Conservation (phyloP, 1,139 yeast genomes). For the Pneumocystis canis region DNA sequence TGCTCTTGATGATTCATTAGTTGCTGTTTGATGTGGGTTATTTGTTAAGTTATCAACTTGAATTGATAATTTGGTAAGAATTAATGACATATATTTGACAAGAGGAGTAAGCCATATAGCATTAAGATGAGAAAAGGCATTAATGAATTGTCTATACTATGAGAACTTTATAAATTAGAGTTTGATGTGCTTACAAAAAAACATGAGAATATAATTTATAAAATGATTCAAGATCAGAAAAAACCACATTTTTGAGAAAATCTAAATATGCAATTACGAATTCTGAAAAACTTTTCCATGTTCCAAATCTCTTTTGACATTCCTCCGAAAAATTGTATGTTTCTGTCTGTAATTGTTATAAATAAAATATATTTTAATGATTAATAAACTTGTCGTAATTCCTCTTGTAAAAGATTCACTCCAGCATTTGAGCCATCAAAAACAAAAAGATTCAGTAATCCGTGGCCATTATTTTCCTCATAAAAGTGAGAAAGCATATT, state of each 20-base stretch:
- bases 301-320: background rate
- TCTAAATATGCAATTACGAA: background rate
- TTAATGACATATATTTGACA: background rate
- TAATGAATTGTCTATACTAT: background rate
- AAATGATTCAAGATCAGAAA: background rate
- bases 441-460: background rate
- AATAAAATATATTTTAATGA: background rate
- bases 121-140: background rate
- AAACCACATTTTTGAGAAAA: background rate
- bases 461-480: background rate
- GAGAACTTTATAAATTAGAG: background rate
- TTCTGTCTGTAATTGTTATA: background rate
- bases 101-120: conserved; percentile 2
- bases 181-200: background rate
- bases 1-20: background rate
- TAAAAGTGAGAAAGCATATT: background rate
- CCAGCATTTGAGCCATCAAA: background rate
- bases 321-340: background rate
- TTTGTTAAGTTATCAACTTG: background rate
- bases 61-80: background rate
- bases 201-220: background rate
- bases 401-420: background rate
- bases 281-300: background rate
- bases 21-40: background rate
- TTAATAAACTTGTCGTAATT: background rate